Percentiles rank a stretch among this genome's conserved stretches.
Evolutionary conservation across 1,284 basidiomycete genomes (phyloP).

Genomic region (Kalmanozyma brasiliensis): DNA sequence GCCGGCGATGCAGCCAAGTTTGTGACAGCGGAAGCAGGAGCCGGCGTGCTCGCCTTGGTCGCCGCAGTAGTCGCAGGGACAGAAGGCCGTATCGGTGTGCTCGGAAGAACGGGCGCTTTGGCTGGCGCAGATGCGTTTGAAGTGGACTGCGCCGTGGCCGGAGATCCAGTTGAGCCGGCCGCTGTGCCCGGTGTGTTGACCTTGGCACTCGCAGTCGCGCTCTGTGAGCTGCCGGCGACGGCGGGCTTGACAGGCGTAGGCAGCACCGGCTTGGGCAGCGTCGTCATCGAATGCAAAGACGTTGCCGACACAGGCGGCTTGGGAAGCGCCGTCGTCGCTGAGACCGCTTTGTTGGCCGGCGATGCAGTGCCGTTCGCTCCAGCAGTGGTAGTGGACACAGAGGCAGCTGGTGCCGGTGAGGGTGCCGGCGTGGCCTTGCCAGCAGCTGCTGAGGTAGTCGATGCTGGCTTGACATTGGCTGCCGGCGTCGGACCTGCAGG

Average conservation of each 20-base stretch:
- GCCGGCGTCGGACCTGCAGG: conserved; percentile 9
- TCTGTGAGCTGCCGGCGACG: conserved; percentile 16
- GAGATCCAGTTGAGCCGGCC: not conserved
- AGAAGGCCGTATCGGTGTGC: conserved; percentile 25
- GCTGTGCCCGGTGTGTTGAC: not conserved
- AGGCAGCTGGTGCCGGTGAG: not conserved
- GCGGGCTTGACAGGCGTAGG: conserved; percentile 37
- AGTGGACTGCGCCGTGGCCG: not conserved
- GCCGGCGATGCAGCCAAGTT: conserved; percentile 12
- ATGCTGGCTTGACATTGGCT: conserved; percentile 7
- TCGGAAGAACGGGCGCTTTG: conserved; percentile 27
- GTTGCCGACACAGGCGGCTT: conserved; percentile 23
- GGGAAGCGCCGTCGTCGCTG: conserved; percentile 23
- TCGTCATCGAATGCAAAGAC: conserved; percentile 24
- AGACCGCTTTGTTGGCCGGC: not conserved
- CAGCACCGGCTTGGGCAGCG: conserved; percentile 37
- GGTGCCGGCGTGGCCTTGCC: conserved; percentile 7
- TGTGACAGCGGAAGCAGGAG: conserved; percentile 2
- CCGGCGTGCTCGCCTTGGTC: conserved; percentile 12
- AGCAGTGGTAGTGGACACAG: conserved; percentile 18
- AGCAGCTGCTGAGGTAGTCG: conserved; percentile 1
- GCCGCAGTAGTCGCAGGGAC: conserved; percentile 1
- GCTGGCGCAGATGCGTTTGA: conserved; percentile 3
- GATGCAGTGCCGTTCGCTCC: not conserved
- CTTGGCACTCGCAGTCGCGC: conserved; percentile 7